These are phyloP conservation scores for Vitis cinerea DNA, from an alignment of 164 flowering plant genomes.

Conservation along the genomic window DNA sequence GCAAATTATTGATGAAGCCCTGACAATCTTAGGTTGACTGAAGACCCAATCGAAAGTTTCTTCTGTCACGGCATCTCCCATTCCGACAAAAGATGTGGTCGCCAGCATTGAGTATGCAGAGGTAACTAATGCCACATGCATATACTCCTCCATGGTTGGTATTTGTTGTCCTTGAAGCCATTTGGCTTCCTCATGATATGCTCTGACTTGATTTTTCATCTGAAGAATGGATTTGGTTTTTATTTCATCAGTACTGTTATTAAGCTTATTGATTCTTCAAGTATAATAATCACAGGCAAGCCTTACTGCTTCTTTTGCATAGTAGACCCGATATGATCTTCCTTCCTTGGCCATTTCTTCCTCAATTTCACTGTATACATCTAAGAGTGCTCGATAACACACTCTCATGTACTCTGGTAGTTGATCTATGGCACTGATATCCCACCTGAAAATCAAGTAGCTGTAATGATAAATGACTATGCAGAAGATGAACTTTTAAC, in stretches of 20 bases:
- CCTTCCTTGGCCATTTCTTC: slow-evolving; percentile 25
- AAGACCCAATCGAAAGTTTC: slow-evolving; percentile 36
- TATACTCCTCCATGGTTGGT: slow-evolving; percentile 40
- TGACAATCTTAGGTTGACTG: slow-evolving; percentile 22
- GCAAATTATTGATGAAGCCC: slow-evolving; percentile 15
- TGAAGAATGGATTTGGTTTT: slow-evolving; percentile 4
- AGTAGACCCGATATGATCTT: slow-evolving; percentile 17
- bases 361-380: slow-evolving; percentile 28
- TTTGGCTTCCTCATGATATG: slow-evolving; percentile 33
- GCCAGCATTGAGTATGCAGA: slow-evolving; percentile 12
- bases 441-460: slow-evolving; percentile 39
- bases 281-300: background rate
- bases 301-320: slow-evolving; percentile 34
- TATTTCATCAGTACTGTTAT: too few relatives aligned
- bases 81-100: slow-evolving; percentile 23
- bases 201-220: slow-evolving; percentile 26
- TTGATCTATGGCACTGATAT: slow-evolving; percentile 15
- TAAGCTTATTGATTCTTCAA: slow-evolving; percentile 4
- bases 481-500: too few relatives aligned
- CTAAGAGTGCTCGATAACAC: slow-evolving; percentile 22
- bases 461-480: background rate
- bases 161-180: slow-evolving; percentile 26
- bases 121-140: slow-evolving; percentile 6
- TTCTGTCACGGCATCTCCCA: slow-evolving; percentile 30
- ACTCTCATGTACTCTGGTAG: slow-evolving; percentile 47